Percentiles rank a stretch among this genome's conserved stretches.
Evolutionary conservation across 352 stramenopile species (phyloP).

Genomic region (Heterotrichella gracilis): DNA sequence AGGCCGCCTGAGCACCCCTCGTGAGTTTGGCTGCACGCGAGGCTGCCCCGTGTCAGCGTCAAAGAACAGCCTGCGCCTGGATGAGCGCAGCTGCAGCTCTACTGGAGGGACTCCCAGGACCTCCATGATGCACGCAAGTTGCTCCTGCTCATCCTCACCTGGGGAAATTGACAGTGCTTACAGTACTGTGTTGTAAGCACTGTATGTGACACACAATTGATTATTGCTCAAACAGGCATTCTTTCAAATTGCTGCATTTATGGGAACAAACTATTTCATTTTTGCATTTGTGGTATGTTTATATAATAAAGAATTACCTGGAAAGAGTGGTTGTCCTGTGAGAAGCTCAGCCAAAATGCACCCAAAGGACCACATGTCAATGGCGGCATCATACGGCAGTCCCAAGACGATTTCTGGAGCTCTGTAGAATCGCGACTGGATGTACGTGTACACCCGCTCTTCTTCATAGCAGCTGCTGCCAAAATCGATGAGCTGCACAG

Average conservation of each 20-base stretch:
- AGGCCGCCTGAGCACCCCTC: slow-evolving; percentile 26
- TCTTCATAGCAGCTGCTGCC: slow-evolving; percentile 37
- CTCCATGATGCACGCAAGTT: slow-evolving; percentile 47
- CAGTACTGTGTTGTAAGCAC: no score
- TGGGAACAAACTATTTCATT: no score
- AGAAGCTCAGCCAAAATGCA: slow-evolving; percentile 43
- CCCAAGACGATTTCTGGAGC: slow-evolving; percentile 48
- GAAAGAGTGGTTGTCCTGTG: slow-evolving; percentile 40
- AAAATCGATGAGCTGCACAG: slow-evolving; percentile 53
- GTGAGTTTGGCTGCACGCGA: slow-evolving; percentile 30
- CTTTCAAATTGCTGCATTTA: no score
- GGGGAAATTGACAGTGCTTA: no score
- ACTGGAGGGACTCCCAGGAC: slow-evolving; percentile 27
- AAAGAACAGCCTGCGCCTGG: slow-evolving; percentile 32
- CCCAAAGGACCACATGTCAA: slow-evolving; percentile 54
- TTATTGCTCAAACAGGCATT: no score
- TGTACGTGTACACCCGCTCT: slow-evolving; percentile 40
- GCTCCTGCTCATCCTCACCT: slow-evolving; percentile 39
- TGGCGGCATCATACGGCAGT: slow-evolving; percentile 28
- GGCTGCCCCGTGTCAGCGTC: slow-evolving; percentile 24
- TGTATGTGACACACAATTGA: no score
- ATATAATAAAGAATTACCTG: no score
- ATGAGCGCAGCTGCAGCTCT: slow-evolving; percentile 26
- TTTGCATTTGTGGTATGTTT: no score
- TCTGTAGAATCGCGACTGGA: slow-evolving; percentile 52